Base-by-base conservation (phyloP, 495 filamentous ascomycete genomes). In the Penicillium psychrofluorescens region DNA sequence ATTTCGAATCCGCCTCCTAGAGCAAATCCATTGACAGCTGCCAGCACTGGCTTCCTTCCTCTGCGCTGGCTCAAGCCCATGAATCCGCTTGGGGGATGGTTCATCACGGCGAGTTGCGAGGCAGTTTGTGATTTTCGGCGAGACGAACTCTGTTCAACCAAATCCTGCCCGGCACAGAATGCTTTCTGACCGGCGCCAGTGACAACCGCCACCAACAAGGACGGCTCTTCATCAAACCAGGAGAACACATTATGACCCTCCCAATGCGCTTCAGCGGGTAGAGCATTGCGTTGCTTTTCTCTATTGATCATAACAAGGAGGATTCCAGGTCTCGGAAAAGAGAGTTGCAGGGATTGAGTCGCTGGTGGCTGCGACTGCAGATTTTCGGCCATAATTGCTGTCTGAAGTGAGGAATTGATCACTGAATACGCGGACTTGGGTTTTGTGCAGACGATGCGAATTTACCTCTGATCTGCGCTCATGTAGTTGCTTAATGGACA, bases 1-100 rank as follows among this genome's bases (percentile, higher is more conserved):
- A 85, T 81, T 63, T 90, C 85, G 45, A 79, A 75, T n/a, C 85
- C 85, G 31, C 85, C 85, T 6, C 85, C 85, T 29, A 83, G 64
- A 35, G 77, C 78, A 15, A 83, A 53, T 4, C 85, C 85, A 55
- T 86, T 80, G 12, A 88, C 79, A 8, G 85, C 85, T 4, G 76
- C 77, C 33, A 90, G 77, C 11, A 90, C 63, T 5, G 85, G 85
- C 45, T 67, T 67, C 44, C 57, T 63, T 1, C 63, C 63, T 14
- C 44, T 35, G 7, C 63, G 54, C 22, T 55, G 56, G 46, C 54
- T 59, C 8, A 66, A 43, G 1, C 58, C 61, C 45, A 48, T 53
- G 39, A 64, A 63, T 7, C 61, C 58, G 9, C 45, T 44, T 0
- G 49, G 49, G 1, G 59, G 53, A 37, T 51, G 55, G 16, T 49